phyloP scores from a whole-genome alignment of 2,329 filamentous ascomycete species.

The Talaromyces verruculosus region DNA sequence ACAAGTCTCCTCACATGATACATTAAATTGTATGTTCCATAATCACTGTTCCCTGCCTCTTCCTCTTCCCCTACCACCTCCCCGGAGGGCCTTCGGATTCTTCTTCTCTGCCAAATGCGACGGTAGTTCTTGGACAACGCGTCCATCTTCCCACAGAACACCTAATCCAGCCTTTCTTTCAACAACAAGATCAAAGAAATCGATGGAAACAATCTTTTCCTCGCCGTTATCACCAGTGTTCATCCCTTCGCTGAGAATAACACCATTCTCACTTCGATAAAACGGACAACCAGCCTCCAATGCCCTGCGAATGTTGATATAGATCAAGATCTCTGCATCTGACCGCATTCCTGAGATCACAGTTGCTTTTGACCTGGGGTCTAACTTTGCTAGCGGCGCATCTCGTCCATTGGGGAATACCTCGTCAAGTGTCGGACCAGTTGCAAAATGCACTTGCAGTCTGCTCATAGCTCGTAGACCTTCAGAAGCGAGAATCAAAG shows the following conservation, averaged over 20 bases:
- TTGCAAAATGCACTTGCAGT: conserved; percentile 88
- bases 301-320: conserved; percentile 69
- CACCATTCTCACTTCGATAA: conserved; percentile 77
- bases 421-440: conserved; percentile 59
- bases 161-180: conserved; percentile 71
- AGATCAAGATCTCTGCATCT: conserved; percentile 75
- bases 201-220: conserved; percentile 60
- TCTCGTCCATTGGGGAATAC: conserved; percentile 31
- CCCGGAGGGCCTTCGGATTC: conserved; percentile 29
- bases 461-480: conserved; percentile 78
- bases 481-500: conserved; percentile 69
- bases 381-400: conserved; percentile 25
- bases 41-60: conserved; percentile 7
- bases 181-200: conserved; percentile 71
- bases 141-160: conserved; percentile 64
- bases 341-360: conserved; percentile 79
- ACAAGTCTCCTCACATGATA: not conserved
- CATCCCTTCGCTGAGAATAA: conserved; percentile 61
- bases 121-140: conserved; percentile 51
- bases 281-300: conserved; percentile 65
- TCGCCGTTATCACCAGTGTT: conserved; percentile 48
- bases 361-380: conserved; percentile 27
- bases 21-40: not conserved
- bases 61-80: conserved; percentile 28
- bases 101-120: conserved; percentile 43